Evolutionary conservation across 2,329 filamentous ascomycete species (phyloP).

Genomic region (Truncatella angustata): DNA sequence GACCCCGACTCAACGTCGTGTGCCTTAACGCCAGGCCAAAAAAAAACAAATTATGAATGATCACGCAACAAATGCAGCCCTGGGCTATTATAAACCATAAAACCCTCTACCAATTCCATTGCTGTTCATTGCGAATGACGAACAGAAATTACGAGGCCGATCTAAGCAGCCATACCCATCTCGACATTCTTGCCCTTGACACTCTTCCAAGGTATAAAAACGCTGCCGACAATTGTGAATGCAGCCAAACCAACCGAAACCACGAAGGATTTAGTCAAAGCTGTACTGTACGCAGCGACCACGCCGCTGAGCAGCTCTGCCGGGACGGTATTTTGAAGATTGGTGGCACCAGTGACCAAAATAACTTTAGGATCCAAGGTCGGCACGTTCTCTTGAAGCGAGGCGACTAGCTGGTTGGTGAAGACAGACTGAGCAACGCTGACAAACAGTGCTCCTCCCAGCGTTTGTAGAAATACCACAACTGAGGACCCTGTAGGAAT

Average conservation of each 20-base stretch:
- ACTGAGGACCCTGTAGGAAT: constrained; percentile 25
- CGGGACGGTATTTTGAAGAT: constrained; percentile 28
- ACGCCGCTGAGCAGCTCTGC: constrained; percentile 31
- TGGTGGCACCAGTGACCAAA: constrained; percentile 35
- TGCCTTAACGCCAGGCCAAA: not conserved
- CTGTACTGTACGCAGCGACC: constrained; percentile 41
- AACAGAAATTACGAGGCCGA: not conserved
- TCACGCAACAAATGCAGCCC: not conserved
- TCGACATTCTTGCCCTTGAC: constrained; percentile 53
- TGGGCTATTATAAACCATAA: no score
- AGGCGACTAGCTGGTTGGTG: constrained; percentile 41
- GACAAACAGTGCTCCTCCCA: constrained; percentile 48
- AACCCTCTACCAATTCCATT: no score
- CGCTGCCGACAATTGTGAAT: constrained; percentile 39
- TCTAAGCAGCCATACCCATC: constrained; percentile 3
- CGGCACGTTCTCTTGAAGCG: constrained; percentile 35
- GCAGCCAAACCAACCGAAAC: constrained; percentile 43
- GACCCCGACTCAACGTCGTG: not conserved
- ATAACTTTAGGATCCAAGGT: constrained; percentile 31
- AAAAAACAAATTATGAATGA: no score
- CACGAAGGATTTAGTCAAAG: constrained; percentile 40
- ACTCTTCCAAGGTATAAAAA: constrained; percentile 52
- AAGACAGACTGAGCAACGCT: constrained; percentile 51
- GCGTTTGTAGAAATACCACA: constrained; percentile 40
- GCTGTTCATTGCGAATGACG: not conserved